phyloP scores from a whole-genome alignment of 2,329 filamentous ascomycete species.

The Alternaria triticimaculans region DNA sequence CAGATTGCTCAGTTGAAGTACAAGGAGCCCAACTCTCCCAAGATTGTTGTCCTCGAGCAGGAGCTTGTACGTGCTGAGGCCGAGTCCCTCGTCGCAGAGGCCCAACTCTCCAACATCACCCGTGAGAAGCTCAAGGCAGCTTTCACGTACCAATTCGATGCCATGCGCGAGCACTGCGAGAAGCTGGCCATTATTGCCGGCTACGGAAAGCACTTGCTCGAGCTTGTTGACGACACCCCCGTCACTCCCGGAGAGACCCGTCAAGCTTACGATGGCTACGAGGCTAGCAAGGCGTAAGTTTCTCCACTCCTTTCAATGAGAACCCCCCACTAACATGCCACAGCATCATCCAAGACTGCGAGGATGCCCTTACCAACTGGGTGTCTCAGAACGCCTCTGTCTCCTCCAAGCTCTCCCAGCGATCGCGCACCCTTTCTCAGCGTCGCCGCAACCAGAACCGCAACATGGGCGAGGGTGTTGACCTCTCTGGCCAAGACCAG shows the following conservation, averaged over 20 bases:
- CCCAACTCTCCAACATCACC: slow-evolving; percentile 98
- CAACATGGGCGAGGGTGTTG: slow-evolving; percentile 73
- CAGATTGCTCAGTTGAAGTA: slow-evolving; percentile 99
- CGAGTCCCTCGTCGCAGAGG: slow-evolving; percentile 97
- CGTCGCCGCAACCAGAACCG: slow-evolving; percentile 72
- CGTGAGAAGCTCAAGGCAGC: slow-evolving; percentile 99
- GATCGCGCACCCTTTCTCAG: slow-evolving; percentile 85
- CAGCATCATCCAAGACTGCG: slow-evolving; percentile 97
- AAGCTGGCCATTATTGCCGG: slow-evolving; percentile 98
- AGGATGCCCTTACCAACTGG: slow-evolving; percentile 97
- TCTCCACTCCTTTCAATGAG: neutral
- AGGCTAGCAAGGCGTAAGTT: slow-evolving; percentile 84
- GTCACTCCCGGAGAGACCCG: slow-evolving; percentile 97
- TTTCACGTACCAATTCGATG: slow-evolving; percentile 98
- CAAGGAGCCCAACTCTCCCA: slow-evolving; percentile 98
- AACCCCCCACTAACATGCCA: slow-evolving; percentile 22
- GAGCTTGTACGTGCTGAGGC: slow-evolving; percentile 98
- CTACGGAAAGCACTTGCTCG: slow-evolving; percentile 97
- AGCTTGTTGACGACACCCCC: slow-evolving; percentile 94
- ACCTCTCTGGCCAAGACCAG: slow-evolving; percentile 82
- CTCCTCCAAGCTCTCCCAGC: slow-evolving; percentile 82
- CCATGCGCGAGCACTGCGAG: slow-evolving; percentile 94
- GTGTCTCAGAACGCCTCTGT: slow-evolving; percentile 89
- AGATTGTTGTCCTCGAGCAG: slow-evolving; percentile 97
- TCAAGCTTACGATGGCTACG: slow-evolving; percentile 95